A percentile compares a stretch with the other conserved stretches of the same genome.
phyloP scores from a whole-genome alignment of 1,284 basidiomycete genomes.

The Pterula multifida region DNA sequence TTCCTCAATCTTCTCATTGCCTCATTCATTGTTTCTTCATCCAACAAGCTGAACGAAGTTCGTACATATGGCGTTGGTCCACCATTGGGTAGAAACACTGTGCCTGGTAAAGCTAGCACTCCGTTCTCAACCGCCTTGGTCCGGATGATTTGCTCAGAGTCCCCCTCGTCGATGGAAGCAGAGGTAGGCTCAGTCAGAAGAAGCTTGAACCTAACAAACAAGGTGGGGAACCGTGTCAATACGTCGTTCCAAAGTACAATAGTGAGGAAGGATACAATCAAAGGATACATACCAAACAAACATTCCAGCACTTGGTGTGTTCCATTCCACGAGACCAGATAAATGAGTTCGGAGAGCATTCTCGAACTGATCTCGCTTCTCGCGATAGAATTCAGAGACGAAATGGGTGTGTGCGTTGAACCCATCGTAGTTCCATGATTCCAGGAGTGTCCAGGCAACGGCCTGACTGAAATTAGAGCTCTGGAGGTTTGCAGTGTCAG shows the following conservation, averaged over 20 bases:
- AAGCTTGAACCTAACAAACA: background rate
- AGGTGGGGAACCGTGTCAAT: background rate
- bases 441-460: conserved; percentile 58
- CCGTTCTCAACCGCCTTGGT: conserved; percentile 72
- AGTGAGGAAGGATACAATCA: background rate
- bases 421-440: conserved; percentile 69
- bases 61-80: conserved; percentile 63
- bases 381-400: conserved; percentile 72
- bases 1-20: conserved; percentile 52
- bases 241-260: background rate
- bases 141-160: conserved; percentile 70
- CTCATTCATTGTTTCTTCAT: conserved; percentile 60
- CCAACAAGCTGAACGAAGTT: conserved; percentile 70
- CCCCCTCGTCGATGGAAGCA: conserved; percentile 23
- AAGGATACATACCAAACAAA: background rate
- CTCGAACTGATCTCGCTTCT: conserved; percentile 76
- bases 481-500: conserved; percentile 70
- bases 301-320: background rate
- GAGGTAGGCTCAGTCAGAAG: conserved; percentile 24
- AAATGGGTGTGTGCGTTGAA: conserved; percentile 63
- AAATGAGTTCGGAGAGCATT: conserved; percentile 33
- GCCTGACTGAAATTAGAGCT: conserved; percentile 69
- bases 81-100: conserved; percentile 63
- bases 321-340: background rate
- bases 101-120: conserved; percentile 83